Conservation (phyloP, 768 basidiomycete species). For the Ramaria rubella region DNA sequence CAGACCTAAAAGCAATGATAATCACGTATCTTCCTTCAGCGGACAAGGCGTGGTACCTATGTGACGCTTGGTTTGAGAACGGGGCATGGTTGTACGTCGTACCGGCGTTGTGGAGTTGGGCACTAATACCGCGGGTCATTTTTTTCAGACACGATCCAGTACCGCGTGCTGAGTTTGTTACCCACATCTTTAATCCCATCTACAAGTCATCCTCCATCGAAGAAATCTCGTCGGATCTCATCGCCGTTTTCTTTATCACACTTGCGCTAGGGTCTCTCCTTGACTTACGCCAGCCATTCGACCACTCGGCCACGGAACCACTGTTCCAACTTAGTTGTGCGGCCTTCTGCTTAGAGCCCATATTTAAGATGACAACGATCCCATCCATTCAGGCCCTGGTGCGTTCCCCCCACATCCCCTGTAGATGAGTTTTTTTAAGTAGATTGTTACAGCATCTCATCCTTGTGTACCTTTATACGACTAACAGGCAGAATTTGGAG, state of each 20-base stretch:
- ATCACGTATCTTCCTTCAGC: neutral
- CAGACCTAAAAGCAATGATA: neutral
- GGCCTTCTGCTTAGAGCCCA: neutral
- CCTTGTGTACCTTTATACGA: neutral
- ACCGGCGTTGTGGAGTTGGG: neutral
- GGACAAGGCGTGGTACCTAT: neutral
- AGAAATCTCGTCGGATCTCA: neutral
- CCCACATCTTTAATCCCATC: neutral
- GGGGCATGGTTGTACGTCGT: neutral
- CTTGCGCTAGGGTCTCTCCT: slow-evolving; percentile 60
- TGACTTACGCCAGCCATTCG: slow-evolving; percentile 47
- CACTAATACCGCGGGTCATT: neutral
- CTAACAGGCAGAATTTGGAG: neutral
- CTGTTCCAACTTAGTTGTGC: slow-evolving; percentile 62
- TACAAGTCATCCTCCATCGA: neutral
- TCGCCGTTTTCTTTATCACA: slow-evolving; percentile 47
- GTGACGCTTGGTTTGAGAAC: neutral
- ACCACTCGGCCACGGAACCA: slow-evolving; percentile 56
- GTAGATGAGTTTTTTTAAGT: neutral
- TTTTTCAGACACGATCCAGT: neutral
- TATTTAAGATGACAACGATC: neutral
- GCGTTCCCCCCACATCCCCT: neutral
- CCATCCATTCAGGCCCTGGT: neutral
- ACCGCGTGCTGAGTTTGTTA: neutral
- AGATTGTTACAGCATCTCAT: neutral